Conservation (phyloP, 2,329 filamentous ascomycete species). For the Sarocladiaceae sp. region DNA sequence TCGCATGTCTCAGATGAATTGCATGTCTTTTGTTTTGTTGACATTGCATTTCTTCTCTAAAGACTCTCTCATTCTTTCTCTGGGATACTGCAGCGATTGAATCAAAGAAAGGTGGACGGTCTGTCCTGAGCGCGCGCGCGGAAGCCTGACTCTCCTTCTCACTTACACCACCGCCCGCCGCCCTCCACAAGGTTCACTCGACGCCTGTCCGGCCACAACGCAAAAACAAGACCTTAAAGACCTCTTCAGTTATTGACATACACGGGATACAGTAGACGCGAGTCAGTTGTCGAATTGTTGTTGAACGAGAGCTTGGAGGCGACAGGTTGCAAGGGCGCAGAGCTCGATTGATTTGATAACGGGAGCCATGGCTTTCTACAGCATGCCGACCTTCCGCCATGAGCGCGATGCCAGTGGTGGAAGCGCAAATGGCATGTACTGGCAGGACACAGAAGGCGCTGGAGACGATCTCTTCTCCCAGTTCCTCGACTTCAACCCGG, state of each 20-base stretch:
- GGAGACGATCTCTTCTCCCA: constrained; percentile 8
- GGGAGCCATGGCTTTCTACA: constrained; percentile 4
- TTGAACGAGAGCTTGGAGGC: too few relatives aligned
- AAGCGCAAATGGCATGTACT: background rate
- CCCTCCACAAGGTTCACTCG: constrained; percentile 6
- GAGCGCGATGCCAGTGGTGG: background rate
- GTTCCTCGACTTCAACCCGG: constrained; percentile 7
- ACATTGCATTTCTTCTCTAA: too few relatives aligned
- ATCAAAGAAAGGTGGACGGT: too few relatives aligned
- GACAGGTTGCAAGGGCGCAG: too few relatives aligned
- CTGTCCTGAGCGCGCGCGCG: too few relatives aligned
- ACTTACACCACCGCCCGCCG: too few relatives aligned
- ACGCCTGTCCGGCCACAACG: background rate
- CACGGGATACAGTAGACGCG: too few relatives aligned
- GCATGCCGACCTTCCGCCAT: constrained; percentile 4
- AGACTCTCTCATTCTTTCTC: too few relatives aligned
- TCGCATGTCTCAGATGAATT: constrained; percentile 9
- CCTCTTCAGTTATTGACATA: too few relatives aligned
- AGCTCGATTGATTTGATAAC: background rate
- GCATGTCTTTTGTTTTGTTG: constrained; percentile 1
- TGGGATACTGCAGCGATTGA: too few relatives aligned
- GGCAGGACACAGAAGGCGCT: constrained; percentile 7
- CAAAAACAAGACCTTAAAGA: background rate
- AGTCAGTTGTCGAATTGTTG: too few relatives aligned
- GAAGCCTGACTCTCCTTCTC: too few relatives aligned